phyloP scores from a whole-genome alignment of 2,329 filamentous ascomycete genomes.

The Venturia asperata region DNA sequence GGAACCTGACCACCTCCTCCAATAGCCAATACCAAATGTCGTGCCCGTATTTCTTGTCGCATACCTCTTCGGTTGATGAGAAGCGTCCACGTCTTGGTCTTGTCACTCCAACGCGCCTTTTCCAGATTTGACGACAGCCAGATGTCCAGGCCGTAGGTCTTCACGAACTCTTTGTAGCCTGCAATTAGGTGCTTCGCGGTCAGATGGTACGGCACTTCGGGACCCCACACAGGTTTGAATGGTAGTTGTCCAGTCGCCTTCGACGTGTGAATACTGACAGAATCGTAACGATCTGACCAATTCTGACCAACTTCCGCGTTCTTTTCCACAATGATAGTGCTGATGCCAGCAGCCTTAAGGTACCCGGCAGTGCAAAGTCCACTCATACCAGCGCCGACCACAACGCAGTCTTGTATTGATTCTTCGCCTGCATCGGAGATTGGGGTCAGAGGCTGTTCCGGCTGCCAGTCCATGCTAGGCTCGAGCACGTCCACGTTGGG shows the following conservation, averaged over 20 bases:
- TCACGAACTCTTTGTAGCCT: slow-evolving; percentile 56
- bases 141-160: slow-evolving; percentile 15
- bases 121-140: slow-evolving; percentile 15
- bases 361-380: slow-evolving; percentile 53
- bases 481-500: slow-evolving; percentile 15
- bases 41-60: background rate
- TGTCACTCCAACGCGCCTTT: slow-evolving; percentile 40
- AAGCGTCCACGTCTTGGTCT: slow-evolving; percentile 66
- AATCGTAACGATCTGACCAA: slow-evolving; percentile 55
- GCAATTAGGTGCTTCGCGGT: slow-evolving; percentile 22
- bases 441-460: slow-evolving; percentile 4
- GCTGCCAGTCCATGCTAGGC: slow-evolving; percentile 6
- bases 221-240: slow-evolving; percentile 20
- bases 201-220: slow-evolving; percentile 20
- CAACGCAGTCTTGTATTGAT: slow-evolving; percentile 18
- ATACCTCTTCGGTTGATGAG: slow-evolving; percentile 20
- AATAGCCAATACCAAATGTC: slow-evolving; percentile 53
- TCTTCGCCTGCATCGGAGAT: slow-evolving; percentile 3
- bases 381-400: slow-evolving; percentile 47
- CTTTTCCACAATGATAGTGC: slow-evolving; percentile 52
- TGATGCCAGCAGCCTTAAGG: slow-evolving; percentile 52
- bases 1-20: slow-evolving; percentile 60
- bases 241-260: slow-evolving; percentile 18
- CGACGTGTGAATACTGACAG: slow-evolving; percentile 22
- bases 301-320: slow-evolving; percentile 55